Base-by-base conservation (phyloP, 2,329 filamentous ascomycete species). In the Ascosphaera acerosa region DNA sequence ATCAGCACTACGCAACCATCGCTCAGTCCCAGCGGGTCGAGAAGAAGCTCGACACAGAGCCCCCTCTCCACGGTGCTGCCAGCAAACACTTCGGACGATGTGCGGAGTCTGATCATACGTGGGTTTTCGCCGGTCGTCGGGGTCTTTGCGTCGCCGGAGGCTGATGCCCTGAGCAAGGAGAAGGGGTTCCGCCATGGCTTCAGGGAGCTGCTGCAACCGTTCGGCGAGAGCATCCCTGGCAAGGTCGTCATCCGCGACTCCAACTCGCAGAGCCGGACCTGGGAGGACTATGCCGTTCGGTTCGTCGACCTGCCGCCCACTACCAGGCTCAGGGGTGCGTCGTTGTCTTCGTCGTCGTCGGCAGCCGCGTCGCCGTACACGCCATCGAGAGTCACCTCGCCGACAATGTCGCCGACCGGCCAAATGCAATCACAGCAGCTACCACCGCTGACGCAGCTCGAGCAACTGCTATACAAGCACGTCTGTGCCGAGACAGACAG, bases 181-280 rank as follows among this genome's bases (percentile, higher is more conserved):
- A 97, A 97, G 53, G 89, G 89, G 0, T 77, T 94, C 40, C 59
- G 67, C 23, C 64, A 70, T 28, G 82, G 84, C 0, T 60, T 97
- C 30, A 72, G 81, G 58, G 76, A 90, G 49, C 57, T 97, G 15
- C 55, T 97, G 34, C 63, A 84, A 31, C 84, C 87, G 0, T 97
- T 90, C 54, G 87, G 87, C 18, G 87, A 97, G 52, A 66, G 63
- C 10, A 64, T 94, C 1, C 67, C 74, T 31, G 87, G 87, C 18
- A 90, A 87, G 45, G 74, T 97, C 32, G 76, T 76, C 3, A 73
- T 94, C 33, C 62, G 87, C 42, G 87, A 97, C 52, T 92, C 82
- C 46, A 70, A 77, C 41, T 84, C 87, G 6, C 67, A 73, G 27
- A 82, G 80, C 46, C 70, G 70, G 45, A 66, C 68, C 23, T 84